Evolutionary conservation across 306 rosid genomes (phyloP).

Genomic region (Vigna radiata): DNA sequence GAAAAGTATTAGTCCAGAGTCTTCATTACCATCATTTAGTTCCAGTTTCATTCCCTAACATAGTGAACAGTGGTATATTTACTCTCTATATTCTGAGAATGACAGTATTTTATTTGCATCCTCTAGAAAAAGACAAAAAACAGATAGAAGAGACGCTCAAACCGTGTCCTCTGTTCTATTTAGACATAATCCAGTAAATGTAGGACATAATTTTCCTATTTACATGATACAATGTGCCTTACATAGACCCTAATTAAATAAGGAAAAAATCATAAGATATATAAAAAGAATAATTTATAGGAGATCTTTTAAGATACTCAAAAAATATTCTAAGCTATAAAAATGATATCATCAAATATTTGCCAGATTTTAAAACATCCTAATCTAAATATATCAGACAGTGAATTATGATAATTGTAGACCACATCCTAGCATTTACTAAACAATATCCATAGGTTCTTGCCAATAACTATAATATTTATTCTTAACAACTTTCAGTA

Average conservation of each 20-base stretch:
- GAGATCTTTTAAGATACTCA: background rate
- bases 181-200: too few species aligned
- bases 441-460: too few species aligned
- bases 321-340: too few species aligned
- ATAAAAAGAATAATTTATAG: too few species aligned
- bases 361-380: background rate
- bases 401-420: too few species aligned
- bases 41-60: background rate
- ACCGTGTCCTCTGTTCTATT: too few species aligned
- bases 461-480: too few species aligned
- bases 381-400: too few species aligned
- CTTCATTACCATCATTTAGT: conserved; percentile 9
- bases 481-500: too few species aligned
- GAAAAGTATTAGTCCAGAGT: conserved; percentile 2
- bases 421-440: too few species aligned
- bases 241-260: background rate
- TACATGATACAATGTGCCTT: background rate
- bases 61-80: conserved; percentile 1
- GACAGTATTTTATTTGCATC: background rate
- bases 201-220: too few species aligned
- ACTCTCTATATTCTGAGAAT: conserved; percentile 6
- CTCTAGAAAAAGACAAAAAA: background rate
- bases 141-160: too few species aligned
- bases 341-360: background rate
- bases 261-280: background rate